phyloP scores from a whole-genome alignment of 2,329 filamentous ascomycete species.

The Podosphaera xanthii region DNA sequence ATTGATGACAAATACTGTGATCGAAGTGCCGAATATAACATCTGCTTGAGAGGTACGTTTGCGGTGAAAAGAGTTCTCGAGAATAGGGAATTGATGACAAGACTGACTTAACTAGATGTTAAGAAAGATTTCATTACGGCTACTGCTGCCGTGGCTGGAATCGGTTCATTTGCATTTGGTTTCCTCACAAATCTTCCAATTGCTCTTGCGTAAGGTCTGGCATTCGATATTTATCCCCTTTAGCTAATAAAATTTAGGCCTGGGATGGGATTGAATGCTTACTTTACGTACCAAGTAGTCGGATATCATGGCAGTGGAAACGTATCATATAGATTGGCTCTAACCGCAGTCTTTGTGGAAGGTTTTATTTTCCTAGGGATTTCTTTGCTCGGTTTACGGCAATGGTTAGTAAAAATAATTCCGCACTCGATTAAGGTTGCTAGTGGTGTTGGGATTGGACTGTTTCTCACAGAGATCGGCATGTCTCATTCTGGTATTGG shows the following conservation, averaged over 20 bases:
- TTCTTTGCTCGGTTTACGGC: conserved; percentile 43
- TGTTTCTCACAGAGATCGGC: conserved; percentile 40
- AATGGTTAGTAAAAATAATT: conserved; percentile 47
- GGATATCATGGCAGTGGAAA: conserved; percentile 32
- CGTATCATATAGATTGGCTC: conserved; percentile 34
- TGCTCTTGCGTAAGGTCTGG: conserved; percentile 40
- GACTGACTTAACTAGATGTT: conserved; percentile 23
- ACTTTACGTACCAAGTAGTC: conserved; percentile 45
- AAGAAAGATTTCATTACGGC: conserved; percentile 62
- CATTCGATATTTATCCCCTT: background rate
- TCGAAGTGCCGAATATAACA: conserved; percentile 19
- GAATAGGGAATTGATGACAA: background rate
- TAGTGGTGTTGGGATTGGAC: conserved; percentile 39
- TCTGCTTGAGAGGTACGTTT: conserved; percentile 19
- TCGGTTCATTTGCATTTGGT: conserved; percentile 57
- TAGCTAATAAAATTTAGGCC: conserved; percentile 21
- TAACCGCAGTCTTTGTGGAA: conserved; percentile 41
- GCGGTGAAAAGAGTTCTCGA: too few species aligned
- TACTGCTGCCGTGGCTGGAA: conserved; percentile 56
- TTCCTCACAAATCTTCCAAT: conserved; percentile 64
- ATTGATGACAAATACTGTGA: conserved; percentile 10
- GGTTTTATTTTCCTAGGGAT: conserved; percentile 41
- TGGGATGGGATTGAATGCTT: conserved; percentile 45
- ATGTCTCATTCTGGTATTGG: conserved; percentile 68
- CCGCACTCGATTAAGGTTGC: conserved; percentile 42